Evolutionary conservation across 2,329 filamentous ascomycete species (phyloP), one percentile per base, ranked within the genome.

Genomic region (Fusarium temperatum): DNA sequence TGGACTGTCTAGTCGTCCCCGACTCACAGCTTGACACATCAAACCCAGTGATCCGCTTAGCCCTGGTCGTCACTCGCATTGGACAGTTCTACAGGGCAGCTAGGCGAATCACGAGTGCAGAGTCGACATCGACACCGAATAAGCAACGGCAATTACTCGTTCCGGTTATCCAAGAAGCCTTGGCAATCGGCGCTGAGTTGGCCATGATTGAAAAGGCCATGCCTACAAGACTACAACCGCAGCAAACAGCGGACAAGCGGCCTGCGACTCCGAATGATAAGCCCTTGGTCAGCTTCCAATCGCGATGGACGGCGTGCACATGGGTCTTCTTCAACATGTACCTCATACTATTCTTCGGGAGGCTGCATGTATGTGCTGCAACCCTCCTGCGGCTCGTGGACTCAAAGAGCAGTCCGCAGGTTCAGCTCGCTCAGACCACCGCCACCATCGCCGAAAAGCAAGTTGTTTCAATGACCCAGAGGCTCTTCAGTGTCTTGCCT

Each of bases 11-110:
- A 13, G 56, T 47, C 24, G 55, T 66, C 9, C 69, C 70, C 35
- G 66, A 73, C 30, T 45, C 42, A 11, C 20, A 47, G 9, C 12
- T 73, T 28, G 47, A 70, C 30, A 50, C 53, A 28, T 50, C 45
- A 8, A 70, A 50, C 30, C 48, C 57, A 60, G 32, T n/a, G 47
- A 36, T 73, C 22, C 70, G 51, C 28, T 56, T 70, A 48, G 70
- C 65, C 56, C 45, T 70, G 28, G 55, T 66, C 39, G 36, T 55
- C 17, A 50, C 69, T 57, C 70, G 59, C 53, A 73, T 73, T 56
- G 58, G 60, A 12, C 70, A 70, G 47, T 73, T 73, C 20, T 73
- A 62, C 42, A 55, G 70, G 38, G 48, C 56, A 26, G 60, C 70
- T 15, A 73, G 22, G 42, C 65, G 39, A 57, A 53, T 70, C 60